Evolutionary conservation across 495 filamentous ascomycete genomes (phyloP).

Genomic region (Penicillium odoratum): DNA sequence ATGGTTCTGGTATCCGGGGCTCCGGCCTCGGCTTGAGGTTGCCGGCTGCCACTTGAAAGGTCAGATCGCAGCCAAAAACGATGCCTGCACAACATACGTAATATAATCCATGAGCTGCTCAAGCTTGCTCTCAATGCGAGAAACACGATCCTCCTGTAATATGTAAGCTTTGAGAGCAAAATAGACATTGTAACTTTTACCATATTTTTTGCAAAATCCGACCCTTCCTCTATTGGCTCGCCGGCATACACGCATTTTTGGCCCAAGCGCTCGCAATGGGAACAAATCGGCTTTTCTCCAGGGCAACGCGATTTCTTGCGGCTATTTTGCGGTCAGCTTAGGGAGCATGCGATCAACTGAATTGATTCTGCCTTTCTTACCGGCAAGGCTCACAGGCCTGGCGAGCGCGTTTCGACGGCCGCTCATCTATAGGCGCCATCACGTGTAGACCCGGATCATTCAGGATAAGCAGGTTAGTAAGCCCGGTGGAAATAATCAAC

Average conservation of each 20-base stretch:
- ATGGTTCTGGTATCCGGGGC: background rate
- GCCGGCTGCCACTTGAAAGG: background rate
- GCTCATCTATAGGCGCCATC: slow-evolving; percentile 19
- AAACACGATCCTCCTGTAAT: slow-evolving; percentile 39
- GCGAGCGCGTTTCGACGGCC: slow-evolving; percentile 40
- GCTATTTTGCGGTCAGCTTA: slow-evolving; percentile 14
- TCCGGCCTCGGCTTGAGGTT: background rate
- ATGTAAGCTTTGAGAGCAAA: background rate
- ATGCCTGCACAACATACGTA: slow-evolving; percentile 14
- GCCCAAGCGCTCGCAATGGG: slow-evolving; percentile 40
- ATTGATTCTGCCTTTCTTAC: slow-evolving; percentile 22
- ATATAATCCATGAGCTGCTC: slow-evolving; percentile 34
- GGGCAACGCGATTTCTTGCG: slow-evolving; percentile 47
- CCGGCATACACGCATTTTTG: slow-evolving; percentile 40
- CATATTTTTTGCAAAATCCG: slow-evolving; percentile 21
- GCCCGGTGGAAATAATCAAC: background rate
- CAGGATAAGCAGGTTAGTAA: background rate
- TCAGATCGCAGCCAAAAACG: background rate
- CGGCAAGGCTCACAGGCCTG: slow-evolving; percentile 47
- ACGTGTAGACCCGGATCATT: background rate
- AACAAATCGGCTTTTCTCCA: slow-evolving; percentile 44
- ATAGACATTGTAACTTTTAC: background rate
- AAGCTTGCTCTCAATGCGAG: slow-evolving; percentile 36
- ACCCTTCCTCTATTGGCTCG: slow-evolving; percentile 25
- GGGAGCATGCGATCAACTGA: background rate